Conservation (phyloP, 768 basidiomycete genomes). For the Lanmaoa pseudosensibilis region DNA sequence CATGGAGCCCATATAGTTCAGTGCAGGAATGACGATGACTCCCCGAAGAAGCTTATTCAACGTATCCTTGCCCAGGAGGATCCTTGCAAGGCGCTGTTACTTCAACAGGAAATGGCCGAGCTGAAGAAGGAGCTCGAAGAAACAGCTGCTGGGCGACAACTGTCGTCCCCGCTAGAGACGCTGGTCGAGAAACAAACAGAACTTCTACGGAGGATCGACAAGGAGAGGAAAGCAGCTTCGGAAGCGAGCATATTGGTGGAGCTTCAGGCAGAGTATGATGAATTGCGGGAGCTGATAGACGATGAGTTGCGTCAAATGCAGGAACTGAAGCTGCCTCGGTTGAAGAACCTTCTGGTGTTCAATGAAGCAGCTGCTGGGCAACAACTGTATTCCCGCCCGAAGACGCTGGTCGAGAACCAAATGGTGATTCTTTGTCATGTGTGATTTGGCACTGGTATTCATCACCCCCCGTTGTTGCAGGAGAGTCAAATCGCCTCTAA, state of each 20-base stretch:
- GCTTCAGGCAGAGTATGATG: conserved; percentile 11
- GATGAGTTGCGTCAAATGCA: conserved; percentile 10
- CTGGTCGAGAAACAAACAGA: too few relatives aligned
- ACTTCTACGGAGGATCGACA: too few relatives aligned
- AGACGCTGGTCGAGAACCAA: too few relatives aligned
- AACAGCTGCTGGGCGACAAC: not conserved
- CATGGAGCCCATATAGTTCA: conserved; percentile 6
- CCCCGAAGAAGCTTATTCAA: conserved; percentile 6
- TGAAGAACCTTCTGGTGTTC: not conserved
- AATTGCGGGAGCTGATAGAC: not conserved
- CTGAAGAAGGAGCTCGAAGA: not conserved
- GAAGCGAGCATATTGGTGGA: not conserved
- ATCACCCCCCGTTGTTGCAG: not conserved
- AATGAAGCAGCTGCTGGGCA: too few relatives aligned
- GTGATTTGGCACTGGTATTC: not conserved
- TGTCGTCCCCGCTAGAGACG: too few relatives aligned
- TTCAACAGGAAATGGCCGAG: conserved; percentile 10
- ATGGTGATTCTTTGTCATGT: not conserved
- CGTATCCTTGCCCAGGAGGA: conserved; percentile 1
- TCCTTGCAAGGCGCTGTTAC: not conserved
- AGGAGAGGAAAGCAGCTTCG: not conserved
- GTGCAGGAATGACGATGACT: conserved; percentile 6
- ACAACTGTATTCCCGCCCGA: too few relatives aligned
- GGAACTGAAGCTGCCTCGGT: conserved; percentile 8
- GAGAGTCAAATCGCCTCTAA: not conserved